Evolutionary conservation across 257 asterid species (phyloP).

Genomic region (Capsicum pubescens): DNA sequence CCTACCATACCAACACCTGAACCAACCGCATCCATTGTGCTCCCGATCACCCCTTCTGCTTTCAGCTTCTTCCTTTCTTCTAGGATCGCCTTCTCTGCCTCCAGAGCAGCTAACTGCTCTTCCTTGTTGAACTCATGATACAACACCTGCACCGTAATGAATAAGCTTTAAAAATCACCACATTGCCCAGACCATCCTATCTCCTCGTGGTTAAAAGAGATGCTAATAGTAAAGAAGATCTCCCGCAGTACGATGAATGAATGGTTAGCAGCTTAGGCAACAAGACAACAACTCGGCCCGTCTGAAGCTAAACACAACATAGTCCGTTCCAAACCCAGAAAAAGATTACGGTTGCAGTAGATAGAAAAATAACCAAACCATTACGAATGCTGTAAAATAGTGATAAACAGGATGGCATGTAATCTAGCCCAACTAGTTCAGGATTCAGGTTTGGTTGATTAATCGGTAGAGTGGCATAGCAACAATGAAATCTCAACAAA

Average conservation of each 20-base stretch:
- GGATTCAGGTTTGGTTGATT: neutral
- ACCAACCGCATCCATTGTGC: constrained; percentile 95
- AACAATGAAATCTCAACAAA: neutral
- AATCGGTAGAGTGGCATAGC: constrained; percentile 2
- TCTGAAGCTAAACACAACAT: neutral
- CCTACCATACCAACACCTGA: constrained; percentile 74
- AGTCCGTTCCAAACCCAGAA: neutral
- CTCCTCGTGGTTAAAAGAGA: neutral
- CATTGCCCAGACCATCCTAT: neutral
- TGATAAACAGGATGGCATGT: neutral
- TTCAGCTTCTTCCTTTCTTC: constrained; percentile 90
- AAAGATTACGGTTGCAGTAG: neutral
- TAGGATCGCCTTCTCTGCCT: constrained; percentile 81
- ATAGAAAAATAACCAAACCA: neutral
- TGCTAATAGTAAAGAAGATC: neutral
- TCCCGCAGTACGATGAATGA: neutral
- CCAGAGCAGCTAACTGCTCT: constrained; percentile 83
- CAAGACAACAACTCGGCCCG: too few relatives aligned
- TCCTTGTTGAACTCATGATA: constrained; percentile 88
- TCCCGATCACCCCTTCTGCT: constrained; percentile 89
- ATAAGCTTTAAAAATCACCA: neutral
- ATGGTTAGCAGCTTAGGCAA: neutral
- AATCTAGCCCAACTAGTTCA: neutral
- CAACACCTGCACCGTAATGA: constrained; percentile 56
- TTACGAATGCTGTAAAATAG: neutral